A percentile compares a stretch with the other conserved stretches of the same genome.
Conservation (phyloP, 1,284 basidiomycete genomes). For the Apiotrichum gracile region DNA sequence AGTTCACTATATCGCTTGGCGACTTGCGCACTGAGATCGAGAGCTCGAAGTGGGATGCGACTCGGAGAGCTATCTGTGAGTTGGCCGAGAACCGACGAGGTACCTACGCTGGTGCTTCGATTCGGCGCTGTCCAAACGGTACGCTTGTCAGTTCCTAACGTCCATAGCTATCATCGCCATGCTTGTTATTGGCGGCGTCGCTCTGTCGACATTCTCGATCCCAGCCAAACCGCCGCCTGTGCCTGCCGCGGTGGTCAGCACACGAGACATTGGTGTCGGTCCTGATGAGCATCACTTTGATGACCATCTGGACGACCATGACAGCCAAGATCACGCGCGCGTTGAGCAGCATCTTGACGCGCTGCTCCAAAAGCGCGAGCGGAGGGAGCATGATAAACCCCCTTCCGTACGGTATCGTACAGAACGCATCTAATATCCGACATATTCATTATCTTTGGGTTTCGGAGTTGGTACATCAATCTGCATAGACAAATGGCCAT, state of each 20-base stretch:
- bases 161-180: conserved; percentile 37
- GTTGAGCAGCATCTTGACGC: neutral
- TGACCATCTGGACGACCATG: neutral
- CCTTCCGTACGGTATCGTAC: neutral
- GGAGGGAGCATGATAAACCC: too few species aligned
- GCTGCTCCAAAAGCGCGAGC: neutral
- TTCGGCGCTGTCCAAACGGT: too few species aligned
- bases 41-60: conserved; percentile 85
- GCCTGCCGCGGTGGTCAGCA: neutral
- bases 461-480: neutral
- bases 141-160: neutral
- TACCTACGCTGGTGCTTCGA: neutral
- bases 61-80: conserved; percentile 75
- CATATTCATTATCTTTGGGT: neutral
- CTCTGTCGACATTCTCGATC: conserved; percentile 6
- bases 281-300: neutral
- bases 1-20: conserved; percentile 73
- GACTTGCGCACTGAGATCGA: conserved; percentile 83
- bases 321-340: neutral
- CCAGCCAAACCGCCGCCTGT: conserved; percentile 5
- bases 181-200: conserved; percentile 15
- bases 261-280: conserved; percentile 15
- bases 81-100: conserved; percentile 13
- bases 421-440: neutral
- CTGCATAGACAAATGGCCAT: neutral